These are phyloP conservation scores for Pleurotus sapidus DNA, from an alignment of 768 basidiomycete species.

Conservation along the genomic window DNA sequence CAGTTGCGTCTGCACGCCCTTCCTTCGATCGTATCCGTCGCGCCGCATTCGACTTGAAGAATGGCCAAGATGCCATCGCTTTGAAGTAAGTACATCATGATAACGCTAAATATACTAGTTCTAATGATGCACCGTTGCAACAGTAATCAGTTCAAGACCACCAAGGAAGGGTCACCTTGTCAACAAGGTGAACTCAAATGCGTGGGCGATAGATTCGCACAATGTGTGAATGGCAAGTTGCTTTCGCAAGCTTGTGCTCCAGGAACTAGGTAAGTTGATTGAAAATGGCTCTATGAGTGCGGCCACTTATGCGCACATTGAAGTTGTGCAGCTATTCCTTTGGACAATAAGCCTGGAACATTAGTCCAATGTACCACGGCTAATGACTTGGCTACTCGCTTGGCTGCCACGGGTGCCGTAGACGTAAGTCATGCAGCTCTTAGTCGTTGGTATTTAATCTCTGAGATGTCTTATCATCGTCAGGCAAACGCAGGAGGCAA, in stretches of 20 bases:
- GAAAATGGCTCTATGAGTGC: background rate
- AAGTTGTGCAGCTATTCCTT: conserved; percentile 51
- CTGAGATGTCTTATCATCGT: background rate
- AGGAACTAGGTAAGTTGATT: conserved; percentile 31
- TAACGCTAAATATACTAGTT: background rate
- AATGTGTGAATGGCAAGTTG: conserved; percentile 50
- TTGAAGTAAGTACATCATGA: conserved; percentile 30
- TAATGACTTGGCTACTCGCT: conserved; percentile 43
- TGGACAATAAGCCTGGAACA: conserved; percentile 47
- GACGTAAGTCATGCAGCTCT: background rate
- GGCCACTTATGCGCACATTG: background rate
- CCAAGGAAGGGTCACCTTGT: conserved; percentile 30
- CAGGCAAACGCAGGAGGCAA: conserved; percentile 9
- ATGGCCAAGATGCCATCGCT: conserved; percentile 39
- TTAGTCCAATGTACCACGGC: conserved; percentile 49
- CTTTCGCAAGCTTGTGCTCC: conserved; percentile 29
- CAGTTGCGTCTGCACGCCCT: conserved; percentile 32
- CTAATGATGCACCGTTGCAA: background rate
- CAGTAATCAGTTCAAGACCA: conserved; percentile 32
- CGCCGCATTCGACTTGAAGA: conserved; percentile 28
- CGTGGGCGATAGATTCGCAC: conserved; percentile 46
- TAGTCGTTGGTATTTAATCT: conserved; percentile 14
- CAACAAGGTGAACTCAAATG: conserved; percentile 45
- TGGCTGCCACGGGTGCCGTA: conserved; percentile 35
- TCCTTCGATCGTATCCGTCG: conserved; percentile 26